These are phyloP conservation scores for Pyrenochaeta sp. DNA, from an alignment of 2,329 filamentous ascomycete species.

Conservation along the genomic window DNA sequence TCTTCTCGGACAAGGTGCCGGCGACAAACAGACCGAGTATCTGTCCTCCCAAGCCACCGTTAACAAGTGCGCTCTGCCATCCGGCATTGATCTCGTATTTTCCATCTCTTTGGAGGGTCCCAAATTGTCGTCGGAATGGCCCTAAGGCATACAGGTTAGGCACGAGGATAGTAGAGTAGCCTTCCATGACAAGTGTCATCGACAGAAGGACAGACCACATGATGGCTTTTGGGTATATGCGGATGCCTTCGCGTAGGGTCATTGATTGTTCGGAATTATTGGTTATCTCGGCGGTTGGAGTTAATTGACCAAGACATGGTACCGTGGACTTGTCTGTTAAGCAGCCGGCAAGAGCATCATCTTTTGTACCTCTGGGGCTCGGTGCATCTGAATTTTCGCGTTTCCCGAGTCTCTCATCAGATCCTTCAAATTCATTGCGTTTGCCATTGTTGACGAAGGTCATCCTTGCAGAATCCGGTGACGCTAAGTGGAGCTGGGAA, in stretches of 20 bases:
- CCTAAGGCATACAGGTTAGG: slow-evolving; percentile 72
- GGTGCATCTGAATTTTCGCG: no score
- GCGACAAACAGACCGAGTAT: slow-evolving; percentile 52
- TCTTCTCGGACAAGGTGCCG: slow-evolving; percentile 51
- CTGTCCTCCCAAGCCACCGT: slow-evolving; percentile 52
- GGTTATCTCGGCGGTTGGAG: no score
- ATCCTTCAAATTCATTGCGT: no score
- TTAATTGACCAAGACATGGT: no score
- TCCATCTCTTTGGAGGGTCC: slow-evolving; percentile 23
- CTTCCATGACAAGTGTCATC: slow-evolving; percentile 86
- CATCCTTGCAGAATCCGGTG: no score
- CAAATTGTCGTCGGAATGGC: slow-evolving; percentile 50
- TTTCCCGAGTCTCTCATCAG: no score
- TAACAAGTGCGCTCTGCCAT: slow-evolving; percentile 54
- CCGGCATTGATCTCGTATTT: slow-evolving; percentile 48
- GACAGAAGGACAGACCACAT: slow-evolving; percentile 82
- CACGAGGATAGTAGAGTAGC: slow-evolving; percentile 79
- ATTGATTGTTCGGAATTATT: slow-evolving; percentile 24
- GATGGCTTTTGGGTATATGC: slow-evolving; percentile 84
- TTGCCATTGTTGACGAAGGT: no score
- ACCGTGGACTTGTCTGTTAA: no score
- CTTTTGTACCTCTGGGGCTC: no score
- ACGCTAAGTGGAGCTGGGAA: no score
- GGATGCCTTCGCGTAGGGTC: slow-evolving; percentile 72
- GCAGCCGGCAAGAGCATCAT: no score